Evolutionary conservation across 306 rosid genomes (phyloP).

Genomic region (Fragaria iinumae): DNA sequence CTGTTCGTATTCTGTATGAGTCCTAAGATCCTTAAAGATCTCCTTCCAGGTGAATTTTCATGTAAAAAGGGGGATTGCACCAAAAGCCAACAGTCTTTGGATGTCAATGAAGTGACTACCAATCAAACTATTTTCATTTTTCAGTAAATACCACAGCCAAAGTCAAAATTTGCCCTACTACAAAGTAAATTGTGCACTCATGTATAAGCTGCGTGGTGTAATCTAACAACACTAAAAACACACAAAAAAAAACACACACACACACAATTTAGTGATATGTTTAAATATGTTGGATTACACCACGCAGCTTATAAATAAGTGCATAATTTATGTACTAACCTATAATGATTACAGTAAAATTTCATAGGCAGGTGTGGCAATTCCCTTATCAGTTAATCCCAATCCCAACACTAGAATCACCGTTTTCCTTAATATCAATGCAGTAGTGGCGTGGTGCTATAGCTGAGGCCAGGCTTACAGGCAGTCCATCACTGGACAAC

Average conservation of each 20-base stretch:
- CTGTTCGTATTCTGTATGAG: background rate
- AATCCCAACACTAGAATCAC: constrained; percentile 1
- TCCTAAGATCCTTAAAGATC: background rate
- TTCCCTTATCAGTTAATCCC: background rate
- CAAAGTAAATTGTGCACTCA: background rate
- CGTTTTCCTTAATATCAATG: background rate
- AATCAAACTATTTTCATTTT: background rate
- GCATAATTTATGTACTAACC: too few relatives aligned
- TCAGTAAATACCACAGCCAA: background rate
- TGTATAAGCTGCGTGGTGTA: background rate
- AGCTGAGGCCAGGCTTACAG: constrained; percentile 5
- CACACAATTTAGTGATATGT: too few relatives aligned
- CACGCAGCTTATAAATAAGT: too few relatives aligned
- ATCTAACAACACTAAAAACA: background rate
- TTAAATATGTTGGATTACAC: too few relatives aligned
- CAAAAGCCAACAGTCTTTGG: background rate
- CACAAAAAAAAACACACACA: too few relatives aligned
- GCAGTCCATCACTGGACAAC: constrained; percentile 4
- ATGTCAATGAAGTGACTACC: background rate
- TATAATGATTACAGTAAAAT: background rate
- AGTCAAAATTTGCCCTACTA: background rate
- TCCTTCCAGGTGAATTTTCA: too few relatives aligned
- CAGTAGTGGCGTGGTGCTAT: background rate
- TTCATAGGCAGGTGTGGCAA: constrained; percentile 1
- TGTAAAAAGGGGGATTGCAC: background rate